These are phyloP conservation scores for Jackrogersella minutella DNA, from an alignment of 495 filamentous ascomycete species.

Conservation along the genomic window DNA sequence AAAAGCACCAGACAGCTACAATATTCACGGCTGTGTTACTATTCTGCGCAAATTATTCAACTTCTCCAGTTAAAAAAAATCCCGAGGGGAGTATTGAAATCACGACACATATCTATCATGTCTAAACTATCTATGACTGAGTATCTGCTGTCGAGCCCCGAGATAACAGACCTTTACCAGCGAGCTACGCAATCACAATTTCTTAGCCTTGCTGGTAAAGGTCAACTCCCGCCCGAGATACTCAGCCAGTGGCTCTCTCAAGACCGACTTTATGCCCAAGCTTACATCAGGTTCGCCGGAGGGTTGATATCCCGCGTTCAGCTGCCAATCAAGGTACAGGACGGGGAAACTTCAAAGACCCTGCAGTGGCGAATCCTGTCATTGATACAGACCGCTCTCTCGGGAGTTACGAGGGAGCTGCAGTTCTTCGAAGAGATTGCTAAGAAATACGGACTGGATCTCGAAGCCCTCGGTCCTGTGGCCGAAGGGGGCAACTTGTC, in stretches of 20 bases:
- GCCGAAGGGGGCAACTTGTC: slow-evolving; percentile 35
- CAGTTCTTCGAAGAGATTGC: slow-evolving; percentile 72
- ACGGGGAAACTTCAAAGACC: slow-evolving; percentile 50
- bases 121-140: slow-evolving; percentile 56
- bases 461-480: slow-evolving; percentile 52
- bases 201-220: slow-evolving; percentile 70
- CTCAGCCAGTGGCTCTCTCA: slow-evolving; percentile 77
- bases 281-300: slow-evolving; percentile 74
- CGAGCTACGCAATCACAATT: slow-evolving; percentile 72
- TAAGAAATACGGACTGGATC: slow-evolving; percentile 64
- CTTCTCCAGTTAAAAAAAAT: neutral
- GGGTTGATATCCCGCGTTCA: slow-evolving; percentile 69
- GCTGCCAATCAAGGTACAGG: slow-evolving; percentile 53
- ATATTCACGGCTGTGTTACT: neutral
- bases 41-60: neutral
- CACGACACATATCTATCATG: slow-evolving; percentile 15
- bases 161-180: slow-evolving; percentile 49
- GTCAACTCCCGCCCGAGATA: slow-evolving; percentile 61
- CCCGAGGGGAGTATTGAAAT: neutral
- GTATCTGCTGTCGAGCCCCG: slow-evolving; percentile 56
- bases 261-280: slow-evolving; percentile 78
- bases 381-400: slow-evolving; percentile 67
- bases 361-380: slow-evolving; percentile 60
- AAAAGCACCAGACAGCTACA: no score
- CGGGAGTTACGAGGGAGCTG: slow-evolving; percentile 72